Percentiles rank a stretch among this genome's conserved stretches.
These are phyloP conservation scores for Musa itinerans DNA, from an alignment of 176 grass and related monocot genomes.

Conservation along the genomic window DNA sequence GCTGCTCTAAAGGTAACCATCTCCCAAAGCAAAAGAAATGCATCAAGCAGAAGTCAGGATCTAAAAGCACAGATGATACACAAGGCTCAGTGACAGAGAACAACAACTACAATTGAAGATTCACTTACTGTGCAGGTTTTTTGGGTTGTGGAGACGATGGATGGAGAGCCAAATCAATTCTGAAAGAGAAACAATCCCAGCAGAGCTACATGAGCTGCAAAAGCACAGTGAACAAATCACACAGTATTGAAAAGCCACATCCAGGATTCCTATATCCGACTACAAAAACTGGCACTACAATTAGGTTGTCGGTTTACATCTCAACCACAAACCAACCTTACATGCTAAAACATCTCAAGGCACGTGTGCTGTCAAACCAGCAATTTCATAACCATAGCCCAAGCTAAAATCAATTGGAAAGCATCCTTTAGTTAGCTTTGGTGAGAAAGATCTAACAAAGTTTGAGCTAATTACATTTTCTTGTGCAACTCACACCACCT, in stretches of 20 bases:
- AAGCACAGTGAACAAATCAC: not conserved
- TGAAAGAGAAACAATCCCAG: not conserved
- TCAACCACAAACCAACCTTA: not conserved
- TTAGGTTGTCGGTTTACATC: not conserved
- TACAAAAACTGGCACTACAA: not conserved
- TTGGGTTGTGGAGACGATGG: too few relatives aligned
- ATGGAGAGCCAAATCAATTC: too few relatives aligned
- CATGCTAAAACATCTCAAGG: not conserved
- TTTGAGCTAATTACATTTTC: slow-evolving; percentile 4
- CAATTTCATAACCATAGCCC: not conserved
- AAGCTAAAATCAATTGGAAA: slow-evolving; percentile 1
- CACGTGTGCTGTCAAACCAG: not conserved
- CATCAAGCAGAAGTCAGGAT: not conserved
- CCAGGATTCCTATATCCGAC: not conserved
- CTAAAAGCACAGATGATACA: not conserved
- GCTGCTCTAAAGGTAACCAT: not conserved
- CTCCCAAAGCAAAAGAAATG: not conserved
- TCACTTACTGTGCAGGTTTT: too few relatives aligned
- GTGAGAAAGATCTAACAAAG: not conserved
- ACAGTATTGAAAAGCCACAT: not conserved
- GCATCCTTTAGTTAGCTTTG: slow-evolving; percentile 1
- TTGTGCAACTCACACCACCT: not conserved
- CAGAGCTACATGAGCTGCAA: not conserved
- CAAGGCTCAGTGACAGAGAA: not conserved
- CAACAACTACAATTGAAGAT: not conserved